Percentiles rank a stretch among this genome's conserved stretches.
Conservation (phyloP, 2,329 filamentous ascomycete genomes). For the Pyrenophora graminea region DNA sequence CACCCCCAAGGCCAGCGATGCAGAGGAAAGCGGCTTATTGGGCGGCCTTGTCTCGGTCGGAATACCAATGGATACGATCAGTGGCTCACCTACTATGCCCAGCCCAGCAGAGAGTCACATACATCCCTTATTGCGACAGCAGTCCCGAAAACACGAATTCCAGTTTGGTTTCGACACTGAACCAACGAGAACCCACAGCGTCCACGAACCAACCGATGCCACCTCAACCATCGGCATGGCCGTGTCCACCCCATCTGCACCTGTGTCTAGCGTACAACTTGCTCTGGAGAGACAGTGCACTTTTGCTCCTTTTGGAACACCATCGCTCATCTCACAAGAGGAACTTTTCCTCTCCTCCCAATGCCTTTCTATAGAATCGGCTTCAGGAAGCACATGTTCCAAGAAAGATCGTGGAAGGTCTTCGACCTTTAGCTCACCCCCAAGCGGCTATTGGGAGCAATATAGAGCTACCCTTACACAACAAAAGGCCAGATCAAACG, state of each 20-base stretch:
- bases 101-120: conserved; percentile 15
- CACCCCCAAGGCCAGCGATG: conserved; percentile 17
- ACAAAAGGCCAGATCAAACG: conserved; percentile 8
- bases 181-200: not conserved
- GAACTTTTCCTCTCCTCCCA: conserved; percentile 2
- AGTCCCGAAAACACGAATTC: conserved; percentile 9
- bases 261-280: not conserved
- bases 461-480: conserved; percentile 17
- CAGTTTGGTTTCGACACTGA: conserved; percentile 11
- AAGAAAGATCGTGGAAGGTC: not conserved
- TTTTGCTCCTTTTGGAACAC: not conserved
- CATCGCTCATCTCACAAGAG: not conserved
- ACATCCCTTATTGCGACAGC: conserved; percentile 12
- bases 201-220: not conserved
- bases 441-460: conserved; percentile 18
- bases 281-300: conserved; percentile 1
- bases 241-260: conserved; percentile 16
- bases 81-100: conserved; percentile 4
- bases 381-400: not conserved
- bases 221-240: conserved; percentile 19
- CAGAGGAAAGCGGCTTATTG: conserved; percentile 33
- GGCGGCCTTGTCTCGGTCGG: conserved; percentile 35
- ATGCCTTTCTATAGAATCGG: conserved; percentile 1
- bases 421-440: conserved; percentile 1
- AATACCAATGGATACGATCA: conserved; percentile 10